Base-by-base conservation (phyloP, 2,329 filamentous ascomycete species). In the Graphilbum sp. region DNA sequence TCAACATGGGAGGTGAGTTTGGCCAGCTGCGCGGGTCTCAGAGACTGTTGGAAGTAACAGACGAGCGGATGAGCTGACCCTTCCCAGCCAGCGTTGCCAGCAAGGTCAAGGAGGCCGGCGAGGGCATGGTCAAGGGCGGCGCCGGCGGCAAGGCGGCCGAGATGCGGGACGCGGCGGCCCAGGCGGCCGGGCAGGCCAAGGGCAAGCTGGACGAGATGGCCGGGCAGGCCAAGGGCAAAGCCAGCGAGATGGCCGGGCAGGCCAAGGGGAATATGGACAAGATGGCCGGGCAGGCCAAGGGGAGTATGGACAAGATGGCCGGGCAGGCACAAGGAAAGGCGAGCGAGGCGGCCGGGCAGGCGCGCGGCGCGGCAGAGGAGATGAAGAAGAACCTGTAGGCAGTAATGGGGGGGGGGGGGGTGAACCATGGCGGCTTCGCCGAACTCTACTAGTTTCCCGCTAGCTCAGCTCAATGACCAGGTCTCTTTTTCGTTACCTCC, bases 1-100 rank as follows among this genome's bases (percentile, higher is more conserved):
- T 79, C 50, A 62, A 79, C 46, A 58, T 61, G 34, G 66, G 67
- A 35, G 54, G 75, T 76, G 60, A 42, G 67, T 61, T 20, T 7
- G 23, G 30, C 16, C 32, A 10, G 5, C 23, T 21, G 11, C 24
- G 4, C 6, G 5, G 16, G 12, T 11, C 3, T 27, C 21, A 20
- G 5, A 29, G 7, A 10, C 20, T 36, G 15, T 36, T 27, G 19
- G 25, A 2, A 19, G 23, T 11, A 3, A 12, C 4, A 35, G n/a
- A n/a, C n/a, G n/a, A n/a, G n/a, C n/a, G n/a, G n/a, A n/a, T n/a
- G 16, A 12, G 23, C 23, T 35, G 5, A 35, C 15, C 15, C 18
- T n/a, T 4, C 4, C n/a, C 35, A 64, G 61, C 57, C 33, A 51
- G 50, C 18, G 56, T 58, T 21, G 50, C 49, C 17, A 43, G 35